These are phyloP conservation scores for Coemansia sp. DNA, from an alignment of 192 early-diverging fungal genomes.

Conservation along the genomic window DNA sequence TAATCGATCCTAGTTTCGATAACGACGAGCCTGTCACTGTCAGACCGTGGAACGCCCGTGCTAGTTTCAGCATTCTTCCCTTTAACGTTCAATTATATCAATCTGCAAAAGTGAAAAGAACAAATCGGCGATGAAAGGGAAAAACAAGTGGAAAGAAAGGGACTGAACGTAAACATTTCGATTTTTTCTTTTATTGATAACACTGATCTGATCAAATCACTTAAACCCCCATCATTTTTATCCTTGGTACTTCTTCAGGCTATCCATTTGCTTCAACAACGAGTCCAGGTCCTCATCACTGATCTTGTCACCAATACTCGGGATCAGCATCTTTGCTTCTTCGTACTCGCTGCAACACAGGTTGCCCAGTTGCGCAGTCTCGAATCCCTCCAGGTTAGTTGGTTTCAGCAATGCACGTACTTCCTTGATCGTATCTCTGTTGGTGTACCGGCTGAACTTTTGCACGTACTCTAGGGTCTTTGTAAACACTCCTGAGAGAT, in stretches of 20 bases:
- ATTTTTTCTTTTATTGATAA: too few relatives aligned
- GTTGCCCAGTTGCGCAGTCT: constrained; percentile 89
- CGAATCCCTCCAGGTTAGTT: constrained; percentile 70
- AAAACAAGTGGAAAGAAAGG: too few relatives aligned
- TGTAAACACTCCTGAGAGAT: constrained; percentile 62
- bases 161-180: too few relatives aligned
- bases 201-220: too few relatives aligned
- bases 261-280: constrained; percentile 79
- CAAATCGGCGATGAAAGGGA: too few relatives aligned
- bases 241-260: constrained; percentile 76
- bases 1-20: too few relatives aligned
- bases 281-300: constrained; percentile 74
- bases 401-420: constrained; percentile 57
- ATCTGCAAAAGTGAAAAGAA: too few relatives aligned
- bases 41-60: too few relatives aligned
- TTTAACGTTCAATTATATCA: too few relatives aligned
- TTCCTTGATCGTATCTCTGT: constrained; percentile 83
- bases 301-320: constrained; percentile 77
- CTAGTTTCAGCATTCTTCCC: too few relatives aligned
- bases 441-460: constrained; percentile 80
- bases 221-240: not conserved
- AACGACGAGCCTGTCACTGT: too few relatives aligned
- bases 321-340: constrained; percentile 88
- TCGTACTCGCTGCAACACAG: constrained; percentile 88
- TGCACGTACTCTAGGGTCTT: constrained; percentile 87